Conservation (phyloP, 2,329 filamentous ascomycete species). For the Amylocarpus encephaloides region DNA sequence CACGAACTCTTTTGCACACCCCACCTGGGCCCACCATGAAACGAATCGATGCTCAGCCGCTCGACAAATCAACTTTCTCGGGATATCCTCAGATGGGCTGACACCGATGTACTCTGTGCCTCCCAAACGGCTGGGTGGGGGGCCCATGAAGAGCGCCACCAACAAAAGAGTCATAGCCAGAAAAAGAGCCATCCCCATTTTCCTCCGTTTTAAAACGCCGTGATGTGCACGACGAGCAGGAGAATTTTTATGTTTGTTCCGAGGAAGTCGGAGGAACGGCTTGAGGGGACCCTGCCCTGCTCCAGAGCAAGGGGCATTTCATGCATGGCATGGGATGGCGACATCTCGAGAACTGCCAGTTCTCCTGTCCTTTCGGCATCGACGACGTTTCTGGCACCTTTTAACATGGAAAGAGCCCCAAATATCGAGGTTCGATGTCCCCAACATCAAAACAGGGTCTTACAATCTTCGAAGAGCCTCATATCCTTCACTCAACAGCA, state of each 20-base stretch:
- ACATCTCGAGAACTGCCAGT: background rate
- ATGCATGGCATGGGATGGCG: slow-evolving; percentile 4
- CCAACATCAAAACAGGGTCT: too few relatives aligned
- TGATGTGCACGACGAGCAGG: slow-evolving; percentile 1
- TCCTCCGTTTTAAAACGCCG: background rate
- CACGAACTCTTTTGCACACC: background rate
- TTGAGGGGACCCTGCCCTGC: slow-evolving; percentile 2
- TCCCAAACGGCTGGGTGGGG: too few relatives aligned
- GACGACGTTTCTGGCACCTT: background rate
- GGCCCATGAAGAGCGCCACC: too few relatives aligned
- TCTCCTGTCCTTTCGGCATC: background rate
- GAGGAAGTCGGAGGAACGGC: background rate
- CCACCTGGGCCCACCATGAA: background rate
- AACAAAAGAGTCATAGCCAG: too few relatives aligned
- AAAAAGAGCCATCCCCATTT: background rate
- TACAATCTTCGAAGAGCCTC: too few relatives aligned
- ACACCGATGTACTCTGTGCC: too few relatives aligned
- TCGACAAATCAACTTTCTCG: too few relatives aligned
- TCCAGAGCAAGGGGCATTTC: background rate
- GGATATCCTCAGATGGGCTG: too few relatives aligned
- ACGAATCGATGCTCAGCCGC: background rate
- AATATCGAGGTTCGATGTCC: too few relatives aligned
- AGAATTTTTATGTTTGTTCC: slow-evolving; percentile 1
- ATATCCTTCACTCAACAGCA: too few relatives aligned
- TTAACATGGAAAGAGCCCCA: background rate